Percentiles rank a stretch among this genome's conserved stretches.
Evolutionary conservation across 106 monocot genomes (phyloP).

Genomic region (Gastrodia elata): DNA sequence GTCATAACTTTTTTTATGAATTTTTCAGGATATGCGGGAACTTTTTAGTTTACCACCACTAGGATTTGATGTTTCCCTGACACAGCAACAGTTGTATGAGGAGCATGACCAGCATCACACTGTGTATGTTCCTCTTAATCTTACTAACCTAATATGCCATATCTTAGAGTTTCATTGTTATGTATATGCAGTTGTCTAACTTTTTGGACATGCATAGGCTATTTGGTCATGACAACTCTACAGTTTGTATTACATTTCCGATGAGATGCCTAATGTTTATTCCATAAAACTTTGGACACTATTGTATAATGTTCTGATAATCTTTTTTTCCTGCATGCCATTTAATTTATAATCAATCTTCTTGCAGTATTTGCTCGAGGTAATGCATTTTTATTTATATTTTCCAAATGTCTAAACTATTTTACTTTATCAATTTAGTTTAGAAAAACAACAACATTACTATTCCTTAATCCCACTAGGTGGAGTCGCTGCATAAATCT

Average conservation of each 20-base stretch:
- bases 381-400: no score
- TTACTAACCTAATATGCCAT: neutral
- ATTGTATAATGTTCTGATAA: neutral
- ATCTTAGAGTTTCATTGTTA: neutral
- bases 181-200: neutral
- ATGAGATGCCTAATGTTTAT: neutral
- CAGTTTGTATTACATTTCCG: neutral
- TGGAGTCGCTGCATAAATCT: no score
- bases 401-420: no score
- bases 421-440: no score
- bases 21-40: constrained; percentile 80
- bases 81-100: constrained; percentile 65
- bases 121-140: constrained; percentile 26
- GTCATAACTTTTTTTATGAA: neutral
- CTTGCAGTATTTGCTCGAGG: no score
- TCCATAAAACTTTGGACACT: neutral
- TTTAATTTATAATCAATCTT: constrained; percentile 1
- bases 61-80: constrained; percentile 91
- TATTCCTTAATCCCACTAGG: no score
- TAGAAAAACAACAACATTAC: no score
- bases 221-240: neutral
- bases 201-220: neutral
- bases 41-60: constrained; percentile 80
- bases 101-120: constrained; percentile 62
- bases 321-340: neutral